Evolutionary conservation across 306 rosid genomes (phyloP).

Genomic region (Crotalaria pallida): DNA sequence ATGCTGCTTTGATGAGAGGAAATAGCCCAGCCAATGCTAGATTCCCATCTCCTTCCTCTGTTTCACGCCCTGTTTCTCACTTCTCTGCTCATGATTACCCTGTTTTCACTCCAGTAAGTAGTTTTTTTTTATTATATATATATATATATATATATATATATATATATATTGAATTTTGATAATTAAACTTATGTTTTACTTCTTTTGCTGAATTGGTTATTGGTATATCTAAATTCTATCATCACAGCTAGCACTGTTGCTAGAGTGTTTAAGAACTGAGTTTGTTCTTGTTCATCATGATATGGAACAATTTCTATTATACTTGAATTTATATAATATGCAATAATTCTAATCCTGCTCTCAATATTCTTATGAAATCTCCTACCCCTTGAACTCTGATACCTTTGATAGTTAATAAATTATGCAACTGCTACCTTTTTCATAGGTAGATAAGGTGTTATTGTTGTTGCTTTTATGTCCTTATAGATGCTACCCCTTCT

Average conservation of each 20-base stretch:
- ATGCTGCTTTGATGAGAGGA: constrained; percentile 75
- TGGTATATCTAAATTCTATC: background rate
- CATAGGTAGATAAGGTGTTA: constrained; percentile 7
- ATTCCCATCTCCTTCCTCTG: constrained; percentile 58
- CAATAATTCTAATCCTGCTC: background rate
- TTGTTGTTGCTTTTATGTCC: constrained; percentile 10
- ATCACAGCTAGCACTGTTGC: background rate
- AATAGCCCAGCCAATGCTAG: constrained; percentile 54
- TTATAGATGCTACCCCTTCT: background rate
- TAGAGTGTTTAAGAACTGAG: constrained; percentile 4
- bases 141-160: too few relatives aligned
- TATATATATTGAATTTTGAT: constrained; percentile 14
- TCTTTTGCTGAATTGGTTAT: constrained; percentile 11
- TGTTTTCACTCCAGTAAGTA: constrained; percentile 85
- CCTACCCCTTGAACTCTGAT: background rate
- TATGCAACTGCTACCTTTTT: background rate
- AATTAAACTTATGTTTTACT: background rate
- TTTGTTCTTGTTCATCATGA: constrained; percentile 8
- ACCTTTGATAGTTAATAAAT: background rate
- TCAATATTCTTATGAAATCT: background rate
- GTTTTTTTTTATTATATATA: background rate
- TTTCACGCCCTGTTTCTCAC: constrained; percentile 59
- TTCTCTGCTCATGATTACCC: constrained; percentile 95
- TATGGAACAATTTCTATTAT: constrained; percentile 9
- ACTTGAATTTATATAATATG: constrained; percentile 13